Evolutionary conservation across 495 filamentous ascomycete genomes (phyloP).

Genomic region (Penicillium goetzii): DNA sequence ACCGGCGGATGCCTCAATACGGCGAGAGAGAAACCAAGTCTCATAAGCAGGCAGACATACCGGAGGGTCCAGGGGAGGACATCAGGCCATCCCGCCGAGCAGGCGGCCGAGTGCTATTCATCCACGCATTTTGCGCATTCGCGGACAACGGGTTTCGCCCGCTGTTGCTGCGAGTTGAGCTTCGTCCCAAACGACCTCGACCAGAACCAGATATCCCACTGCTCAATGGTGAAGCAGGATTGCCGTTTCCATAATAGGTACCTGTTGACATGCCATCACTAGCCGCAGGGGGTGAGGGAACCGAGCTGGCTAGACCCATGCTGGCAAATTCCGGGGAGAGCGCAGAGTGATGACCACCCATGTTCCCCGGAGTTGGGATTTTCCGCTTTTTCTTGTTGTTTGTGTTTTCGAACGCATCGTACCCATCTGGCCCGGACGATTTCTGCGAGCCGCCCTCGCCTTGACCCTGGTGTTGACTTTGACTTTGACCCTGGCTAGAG

Average conservation of each 20-base stretch:
- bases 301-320: constrained; percentile 59
- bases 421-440: constrained; percentile 70
- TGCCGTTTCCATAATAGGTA: constrained; percentile 61
- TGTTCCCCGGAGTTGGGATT: constrained; percentile 83
- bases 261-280: constrained; percentile 54
- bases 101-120: constrained; percentile 37
- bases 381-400: constrained; percentile 99
- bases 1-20: neutral
- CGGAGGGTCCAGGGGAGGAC: constrained; percentile 44
- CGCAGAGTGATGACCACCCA: constrained; percentile 63
- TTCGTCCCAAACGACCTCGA: constrained; percentile 75
- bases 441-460: constrained; percentile 39
- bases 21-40: too few species aligned
- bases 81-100: constrained; percentile 44
- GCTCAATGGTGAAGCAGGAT: constrained; percentile 51
- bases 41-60: constrained; percentile 31
- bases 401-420: constrained; percentile 97
- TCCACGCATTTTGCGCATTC: constrained; percentile 44
- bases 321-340: constrained; percentile 65
- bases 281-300: constrained; percentile 44
- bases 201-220: constrained; percentile 77
- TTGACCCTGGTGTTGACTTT: neutral
- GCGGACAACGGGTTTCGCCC: constrained; percentile 67
- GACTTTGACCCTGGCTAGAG: constrained; percentile 7
- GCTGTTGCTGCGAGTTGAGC: constrained; percentile 48